Percentiles rank a stretch among this genome's conserved stretches.
These are phyloP conservation scores for Colletotrichum limetticola DNA, from an alignment of 2,329 filamentous ascomycete species.

Conservation along the genomic window DNA sequence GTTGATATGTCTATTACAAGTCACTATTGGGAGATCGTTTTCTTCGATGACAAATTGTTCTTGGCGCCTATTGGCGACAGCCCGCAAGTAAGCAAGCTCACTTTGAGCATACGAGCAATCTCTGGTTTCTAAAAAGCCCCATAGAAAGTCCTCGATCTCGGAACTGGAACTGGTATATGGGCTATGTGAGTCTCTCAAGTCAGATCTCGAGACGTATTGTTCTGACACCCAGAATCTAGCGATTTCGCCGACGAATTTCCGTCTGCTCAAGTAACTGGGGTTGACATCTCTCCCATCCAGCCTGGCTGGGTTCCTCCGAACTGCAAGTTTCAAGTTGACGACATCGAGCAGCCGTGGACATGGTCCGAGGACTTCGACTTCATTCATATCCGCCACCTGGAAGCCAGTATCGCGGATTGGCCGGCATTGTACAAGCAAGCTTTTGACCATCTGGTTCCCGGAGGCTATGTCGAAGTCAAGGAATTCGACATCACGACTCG, in stretches of 20 bases:
- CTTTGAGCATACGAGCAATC: background rate
- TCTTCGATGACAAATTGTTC: background rate
- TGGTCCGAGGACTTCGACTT: conserved; percentile 63
- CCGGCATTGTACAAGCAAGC: conserved; percentile 60
- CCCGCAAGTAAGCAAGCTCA: background rate
- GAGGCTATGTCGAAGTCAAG: conserved; percentile 54
- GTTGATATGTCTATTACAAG: background rate
- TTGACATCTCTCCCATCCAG: conserved; percentile 68
- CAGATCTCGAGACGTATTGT: background rate
- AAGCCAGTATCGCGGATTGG: conserved; percentile 67
- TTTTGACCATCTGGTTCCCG: conserved; percentile 65
- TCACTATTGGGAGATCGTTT: background rate
- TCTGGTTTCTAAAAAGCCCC: background rate
- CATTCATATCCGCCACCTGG: conserved; percentile 68
- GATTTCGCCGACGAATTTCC: conserved; percentile 58
- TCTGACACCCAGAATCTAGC: conserved; percentile 45
- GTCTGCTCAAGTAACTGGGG: conserved; percentile 56
- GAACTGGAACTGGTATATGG: conserved; percentile 15
- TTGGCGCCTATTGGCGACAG: background rate
- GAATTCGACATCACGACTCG: conserved; percentile 39
- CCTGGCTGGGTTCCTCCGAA: conserved; percentile 67
- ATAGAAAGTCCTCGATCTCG: background rate
- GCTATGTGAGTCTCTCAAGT: conserved; percentile 19
- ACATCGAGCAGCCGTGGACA: conserved; percentile 51
- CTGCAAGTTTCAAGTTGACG: conserved; percentile 63